Conservation (phyloP, 169 alveolate species). For the Plasmodium malariae region DNA sequence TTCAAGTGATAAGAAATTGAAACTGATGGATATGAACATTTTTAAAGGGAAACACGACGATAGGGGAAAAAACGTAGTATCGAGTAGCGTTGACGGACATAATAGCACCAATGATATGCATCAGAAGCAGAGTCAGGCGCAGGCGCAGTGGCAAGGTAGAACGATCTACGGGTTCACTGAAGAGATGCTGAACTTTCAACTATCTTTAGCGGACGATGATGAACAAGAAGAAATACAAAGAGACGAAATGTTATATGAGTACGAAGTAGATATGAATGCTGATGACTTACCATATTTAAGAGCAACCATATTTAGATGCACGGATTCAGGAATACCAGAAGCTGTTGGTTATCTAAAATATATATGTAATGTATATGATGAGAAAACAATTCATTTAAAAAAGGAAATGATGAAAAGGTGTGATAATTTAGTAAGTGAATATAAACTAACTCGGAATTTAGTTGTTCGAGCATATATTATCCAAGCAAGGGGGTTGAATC, state of each 20-base stretch:
- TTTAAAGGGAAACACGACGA: slow-evolving; percentile 30
- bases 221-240: slow-evolving; percentile 84
- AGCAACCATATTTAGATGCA: slow-evolving; percentile 90
- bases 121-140: too few species aligned
- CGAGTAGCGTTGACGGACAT: too few species aligned
- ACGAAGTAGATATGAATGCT: slow-evolving; percentile 89
- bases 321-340: slow-evolving; percentile 91
- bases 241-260: slow-evolving; percentile 90
- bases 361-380: slow-evolving; percentile 83
- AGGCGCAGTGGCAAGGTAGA: background rate
- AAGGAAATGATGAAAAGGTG: slow-evolving; percentile 70
- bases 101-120: too few species aligned
- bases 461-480: slow-evolving; percentile 91
- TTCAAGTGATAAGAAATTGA: background rate
- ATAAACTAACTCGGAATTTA: slow-evolving; percentile 70
- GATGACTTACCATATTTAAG: slow-evolving; percentile 89
- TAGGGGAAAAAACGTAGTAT: background rate
- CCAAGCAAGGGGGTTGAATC: slow-evolving; percentile 91
- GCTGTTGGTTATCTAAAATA: slow-evolving; percentile 91
- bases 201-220: slow-evolving; percentile 80
- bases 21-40: background rate
- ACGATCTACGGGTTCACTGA: slow-evolving; percentile 58
- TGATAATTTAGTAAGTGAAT: slow-evolving; percentile 72
- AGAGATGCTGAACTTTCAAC: slow-evolving; percentile 72
- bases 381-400: slow-evolving; percentile 50